Base-by-base conservation (phyloP, 495 filamentous ascomycete genomes). In the Talaromyces stipitatus region DNA sequence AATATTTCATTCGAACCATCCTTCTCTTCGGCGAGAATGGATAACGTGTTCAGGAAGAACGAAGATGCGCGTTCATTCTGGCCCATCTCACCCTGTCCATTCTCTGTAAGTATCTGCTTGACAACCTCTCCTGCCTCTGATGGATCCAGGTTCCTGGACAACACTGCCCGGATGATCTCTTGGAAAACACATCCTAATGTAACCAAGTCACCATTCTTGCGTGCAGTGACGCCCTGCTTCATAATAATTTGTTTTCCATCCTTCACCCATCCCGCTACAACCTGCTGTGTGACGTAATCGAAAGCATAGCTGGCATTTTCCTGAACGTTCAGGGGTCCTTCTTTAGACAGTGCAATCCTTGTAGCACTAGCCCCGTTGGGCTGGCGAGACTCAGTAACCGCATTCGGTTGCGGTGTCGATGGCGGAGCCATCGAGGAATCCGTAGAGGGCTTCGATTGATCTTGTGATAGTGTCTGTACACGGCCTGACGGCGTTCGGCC, bases 11-110 rank as follows among this genome's bases (percentile, higher is more conserved):
- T 79, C 12, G 69, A 65, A 5, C 78, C 76, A 55, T 91, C 87
- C n/a, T 83, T 75, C 18, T 88, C 85, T 45, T 77, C 75, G 27
- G 86, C 81, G 28, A 92, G 79, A 38, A 91, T 84, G 2, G 89
- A 87, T 24, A 97, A 67, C 2, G 80, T 86, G 64, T 95, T 90
- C 45, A 97, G 80, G 64, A 98, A 96, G 2, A 92, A 68, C 9
- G 82, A 82, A 47, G 79, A 78, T 2, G 83, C 72, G 64, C 90
- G 84, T 41, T 76, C 72, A 56, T 71, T 69, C 16, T 51, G 24
- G 10, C 68, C 60, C 22, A 62, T 28, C 56, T 81, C 76, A 7
- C 71, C 69, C 18, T 73, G 69, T 38, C 72, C 64, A n/a, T 11
- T 75, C 45, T 78, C 75, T 2, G 80, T 85, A 22, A 96, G 68